Conservation (phyloP, 2,329 filamentous ascomycete genomes). For the Plenodomus biglobosus region DNA sequence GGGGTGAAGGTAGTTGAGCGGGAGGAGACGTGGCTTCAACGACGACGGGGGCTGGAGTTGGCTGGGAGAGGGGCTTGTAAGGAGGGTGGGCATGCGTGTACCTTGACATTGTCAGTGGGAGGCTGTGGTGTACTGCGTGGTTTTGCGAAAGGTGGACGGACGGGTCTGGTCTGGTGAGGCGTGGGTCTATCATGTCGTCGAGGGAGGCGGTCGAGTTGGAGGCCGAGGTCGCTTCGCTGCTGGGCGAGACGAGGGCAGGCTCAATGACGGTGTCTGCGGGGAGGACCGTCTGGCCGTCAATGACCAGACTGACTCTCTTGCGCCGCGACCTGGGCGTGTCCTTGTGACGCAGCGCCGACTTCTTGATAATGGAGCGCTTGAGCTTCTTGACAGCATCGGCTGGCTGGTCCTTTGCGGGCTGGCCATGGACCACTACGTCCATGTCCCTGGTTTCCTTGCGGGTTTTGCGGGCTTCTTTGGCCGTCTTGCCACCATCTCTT, state of each 20-base stretch:
- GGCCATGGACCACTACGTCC: slow-evolving; percentile 11
- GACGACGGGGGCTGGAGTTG: slow-evolving; percentile 12
- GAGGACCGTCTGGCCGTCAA: slow-evolving; percentile 43
- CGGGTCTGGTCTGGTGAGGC: slow-evolving; percentile 19
- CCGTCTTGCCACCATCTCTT: slow-evolving; percentile 25
- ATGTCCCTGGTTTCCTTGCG: slow-evolving; percentile 20
- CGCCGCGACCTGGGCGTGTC: slow-evolving; percentile 27
- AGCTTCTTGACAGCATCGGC: slow-evolving; percentile 25
- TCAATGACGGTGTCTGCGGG: slow-evolving; percentile 40
- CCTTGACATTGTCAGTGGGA: slow-evolving; percentile 23
- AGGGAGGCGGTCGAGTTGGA: slow-evolving; percentile 31
- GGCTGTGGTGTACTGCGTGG: slow-evolving; percentile 37
- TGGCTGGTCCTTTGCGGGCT: slow-evolving; percentile 13
- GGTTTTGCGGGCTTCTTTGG: slow-evolving; percentile 20
- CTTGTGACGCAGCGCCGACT: slow-evolving; percentile 35
- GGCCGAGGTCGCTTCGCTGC: slow-evolving; percentile 34
- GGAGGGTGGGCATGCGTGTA: slow-evolving; percentile 20
- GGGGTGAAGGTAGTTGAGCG: slow-evolving; percentile 12
- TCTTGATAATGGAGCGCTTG: slow-evolving; percentile 34
- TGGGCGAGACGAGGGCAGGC: slow-evolving; percentile 27
- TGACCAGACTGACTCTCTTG: slow-evolving; percentile 42
- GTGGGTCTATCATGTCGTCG: slow-evolving; percentile 40
- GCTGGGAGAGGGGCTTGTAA: slow-evolving; percentile 16
- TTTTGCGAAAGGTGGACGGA: slow-evolving; percentile 21
- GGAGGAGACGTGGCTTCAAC: slow-evolving; percentile 15